Conservation (phyloP, 1,139 yeast species). For the Kluyveromyces marxianus region DNA sequence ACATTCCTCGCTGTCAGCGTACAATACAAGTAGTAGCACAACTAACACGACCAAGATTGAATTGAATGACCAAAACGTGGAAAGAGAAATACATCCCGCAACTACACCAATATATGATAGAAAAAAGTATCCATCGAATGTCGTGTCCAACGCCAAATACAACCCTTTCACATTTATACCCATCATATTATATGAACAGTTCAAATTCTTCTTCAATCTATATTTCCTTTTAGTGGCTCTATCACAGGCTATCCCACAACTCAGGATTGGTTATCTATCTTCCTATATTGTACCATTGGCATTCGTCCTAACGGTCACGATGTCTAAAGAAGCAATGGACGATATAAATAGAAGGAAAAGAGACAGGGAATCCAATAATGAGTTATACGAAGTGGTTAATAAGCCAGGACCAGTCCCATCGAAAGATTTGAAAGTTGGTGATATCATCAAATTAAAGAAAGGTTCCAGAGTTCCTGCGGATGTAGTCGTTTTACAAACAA, state of each 20-base stretch:
- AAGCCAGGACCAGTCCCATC: conserved; percentile 46
- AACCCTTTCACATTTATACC: conserved; percentile 86
- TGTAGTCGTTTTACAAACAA: conserved; percentile 73
- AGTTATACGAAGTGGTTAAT: conserved; percentile 65
- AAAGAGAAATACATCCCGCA: conserved; percentile 36
- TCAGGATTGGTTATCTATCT: conserved; percentile 87
- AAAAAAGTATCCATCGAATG: conserved; percentile 57
- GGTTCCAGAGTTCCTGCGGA: conserved; percentile 92
- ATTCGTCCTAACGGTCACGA: conserved; percentile 84
- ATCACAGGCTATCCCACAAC: conserved; percentile 85
- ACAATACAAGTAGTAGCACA: conserved; percentile 5
- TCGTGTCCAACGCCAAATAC: conserved; percentile 90
- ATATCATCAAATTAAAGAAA: conserved; percentile 71
- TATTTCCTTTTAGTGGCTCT: conserved; percentile 89
- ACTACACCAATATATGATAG: conserved; percentile 32
- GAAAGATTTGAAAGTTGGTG: conserved; percentile 74
- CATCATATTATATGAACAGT: conserved; percentile 83
- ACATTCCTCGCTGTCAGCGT: not conserved
- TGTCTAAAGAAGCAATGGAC: conserved; percentile 93
- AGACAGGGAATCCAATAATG: conserved; percentile 83
- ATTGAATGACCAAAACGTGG: conserved; percentile 30
- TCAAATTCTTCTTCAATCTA: conserved; percentile 90
- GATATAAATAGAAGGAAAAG: conserved; percentile 86
- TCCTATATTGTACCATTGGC: conserved; percentile 91
- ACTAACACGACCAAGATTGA: conserved; percentile 20